Percentiles rank a stretch among this genome's conserved stretches.
Conservation (phyloP, 176 grass and related monocot species). For the Aegilops longissima region DNA sequence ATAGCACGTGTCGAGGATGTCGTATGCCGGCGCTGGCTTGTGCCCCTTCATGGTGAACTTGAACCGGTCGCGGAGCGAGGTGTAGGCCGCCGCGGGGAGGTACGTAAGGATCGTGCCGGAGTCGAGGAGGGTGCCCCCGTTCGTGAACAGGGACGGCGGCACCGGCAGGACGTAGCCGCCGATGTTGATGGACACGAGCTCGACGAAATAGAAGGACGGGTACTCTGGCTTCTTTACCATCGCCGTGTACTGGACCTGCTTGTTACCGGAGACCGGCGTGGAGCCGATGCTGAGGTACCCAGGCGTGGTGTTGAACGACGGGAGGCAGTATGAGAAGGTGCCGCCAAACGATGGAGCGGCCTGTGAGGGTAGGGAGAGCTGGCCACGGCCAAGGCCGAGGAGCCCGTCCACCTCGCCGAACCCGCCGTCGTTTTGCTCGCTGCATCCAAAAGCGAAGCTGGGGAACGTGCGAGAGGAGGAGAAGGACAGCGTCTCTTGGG, state of each 20-base stretch:
- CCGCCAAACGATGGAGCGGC: constrained; percentile 34
- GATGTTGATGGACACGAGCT: constrained; percentile 52
- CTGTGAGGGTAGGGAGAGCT: constrained; percentile 52
- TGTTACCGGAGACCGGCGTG: background rate
- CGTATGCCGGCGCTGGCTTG: constrained; percentile 32
- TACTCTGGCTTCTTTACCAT: constrained; percentile 22
- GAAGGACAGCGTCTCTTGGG: constrained; percentile 48
- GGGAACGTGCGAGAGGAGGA: constrained; percentile 5
- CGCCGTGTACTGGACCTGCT: constrained; percentile 36
- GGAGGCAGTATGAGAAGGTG: constrained; percentile 72
- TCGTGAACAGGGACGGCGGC: constrained; percentile 34
- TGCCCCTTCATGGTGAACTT: constrained; percentile 52
- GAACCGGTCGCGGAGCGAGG: constrained; percentile 42
- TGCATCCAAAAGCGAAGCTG: constrained; percentile 66
- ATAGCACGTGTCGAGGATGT: constrained; percentile 65
- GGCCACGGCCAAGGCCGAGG: constrained; percentile 54
- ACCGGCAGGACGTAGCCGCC: constrained; percentile 48
- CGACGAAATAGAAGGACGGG: constrained; percentile 56
- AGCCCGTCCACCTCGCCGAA: constrained; percentile 54
- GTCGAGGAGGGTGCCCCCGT: constrained; percentile 50
- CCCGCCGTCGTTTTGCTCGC: constrained; percentile 7
- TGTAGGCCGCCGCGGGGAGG: constrained; percentile 53
- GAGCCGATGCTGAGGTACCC: constrained; percentile 62
- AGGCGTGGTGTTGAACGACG: constrained; percentile 20
- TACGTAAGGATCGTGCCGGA: constrained; percentile 66